Evolutionary conservation across 139 green algal species (phyloP), one percentile per base, ranked within the genome.

Genomic region (Micractinium conductrix): DNA sequence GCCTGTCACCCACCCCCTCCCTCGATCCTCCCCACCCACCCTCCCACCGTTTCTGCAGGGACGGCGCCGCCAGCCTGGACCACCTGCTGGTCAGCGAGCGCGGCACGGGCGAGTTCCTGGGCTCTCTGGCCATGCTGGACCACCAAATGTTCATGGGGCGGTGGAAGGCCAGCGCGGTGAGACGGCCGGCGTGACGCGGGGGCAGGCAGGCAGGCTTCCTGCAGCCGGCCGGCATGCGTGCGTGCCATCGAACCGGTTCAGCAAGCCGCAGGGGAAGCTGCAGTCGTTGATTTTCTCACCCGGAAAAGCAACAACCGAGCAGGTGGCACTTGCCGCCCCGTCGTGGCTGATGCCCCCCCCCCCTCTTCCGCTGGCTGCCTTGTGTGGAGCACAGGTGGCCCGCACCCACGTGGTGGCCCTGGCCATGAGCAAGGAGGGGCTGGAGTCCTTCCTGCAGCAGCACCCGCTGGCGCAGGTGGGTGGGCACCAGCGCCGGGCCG

Each of bases 381-480:
- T n/a, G n/a, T n/a, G n/a, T n/a, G n/a, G n/a, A n/a, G n/a, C n/a
- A n/a, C n/a, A n/a, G n/a, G n/a, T 87, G 74, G 86, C 86, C 3
- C 44, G n/a, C 9, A 85, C 71, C 14, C 48, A 87, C 21, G 81
- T 90, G 33, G 45, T 74, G 48, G 60, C 53, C 9, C 70, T 89
- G 44, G 43, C 33, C 60, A 87, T 90, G 81, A 82, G 63, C 7
- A 69, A 43, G 30, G 67, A 53, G 63, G 86, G 81, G 12, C 82
- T 90, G 73, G 86, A 85, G 38, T 16, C 24, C 19, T 90, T 90
- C 45, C 50, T 90, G 62, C 45, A 81, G 79, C 81, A 90, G 38
- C 85, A 90, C 81, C 86, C 86, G 69, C 73, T 90, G 73, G 81
- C 82, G n/a, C 86, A 90, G 63, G 80, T 89, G 38, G 42, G 78